Conservation (phyloP, 2,329 filamentous ascomycete species). For the Clonostachys byssicola region DNA sequence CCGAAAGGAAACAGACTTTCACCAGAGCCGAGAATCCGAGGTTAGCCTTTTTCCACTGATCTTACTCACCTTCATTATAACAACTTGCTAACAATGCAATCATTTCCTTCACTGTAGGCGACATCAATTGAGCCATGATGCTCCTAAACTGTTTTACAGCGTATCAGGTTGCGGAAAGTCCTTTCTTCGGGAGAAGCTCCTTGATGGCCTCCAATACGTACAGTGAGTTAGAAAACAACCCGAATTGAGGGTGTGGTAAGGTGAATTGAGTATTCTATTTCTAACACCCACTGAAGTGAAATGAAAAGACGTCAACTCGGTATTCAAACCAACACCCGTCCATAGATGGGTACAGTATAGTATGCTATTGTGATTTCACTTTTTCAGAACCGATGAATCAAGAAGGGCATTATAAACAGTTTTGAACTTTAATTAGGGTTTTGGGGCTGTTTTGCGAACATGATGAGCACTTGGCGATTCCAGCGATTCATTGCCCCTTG, state of each 20-base stretch:
- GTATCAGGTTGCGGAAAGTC: conserved; percentile 50
- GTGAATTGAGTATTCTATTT: not conserved
- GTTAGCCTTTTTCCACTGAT: conserved; percentile 24
- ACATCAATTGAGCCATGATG: conserved; percentile 56
- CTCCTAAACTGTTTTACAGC: conserved; percentile 45
- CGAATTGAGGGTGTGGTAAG: no score
- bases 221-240: conserved; percentile 26
- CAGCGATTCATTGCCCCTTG: no score
- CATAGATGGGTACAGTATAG: no score
- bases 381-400: no score
- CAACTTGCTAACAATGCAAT: not conserved
- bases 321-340: no score
- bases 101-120: conserved; percentile 30
- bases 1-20: conserved; percentile 40
- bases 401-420: no score
- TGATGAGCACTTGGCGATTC: no score
- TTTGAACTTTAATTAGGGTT: no score
- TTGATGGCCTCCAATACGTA: conserved; percentile 53
- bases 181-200: conserved; percentile 55
- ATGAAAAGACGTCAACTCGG: not conserved
- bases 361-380: no score
- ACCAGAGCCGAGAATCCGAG: conserved; percentile 59
- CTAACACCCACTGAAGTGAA: conserved; percentile 1
- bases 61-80: no score
- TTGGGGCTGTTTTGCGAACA: no score